phyloP scores from a whole-genome alignment of 805 yeast genomes.

The fission yeast (Schizosaccharomyces pombe) region DNA sequence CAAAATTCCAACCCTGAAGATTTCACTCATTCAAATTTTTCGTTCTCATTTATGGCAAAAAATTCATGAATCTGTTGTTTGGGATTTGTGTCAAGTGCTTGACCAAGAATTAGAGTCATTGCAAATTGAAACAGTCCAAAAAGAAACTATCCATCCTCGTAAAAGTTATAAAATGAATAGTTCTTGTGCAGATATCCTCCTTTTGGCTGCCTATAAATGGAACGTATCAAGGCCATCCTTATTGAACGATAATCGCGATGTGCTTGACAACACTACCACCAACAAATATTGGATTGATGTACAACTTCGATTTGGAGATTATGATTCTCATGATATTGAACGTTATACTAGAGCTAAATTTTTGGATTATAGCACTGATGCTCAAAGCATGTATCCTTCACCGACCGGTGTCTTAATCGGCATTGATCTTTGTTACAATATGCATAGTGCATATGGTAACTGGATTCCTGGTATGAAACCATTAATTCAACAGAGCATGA shows the following conservation, averaged over 20 bases:
- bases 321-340: conserved; percentile 89
- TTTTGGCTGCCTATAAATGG: conserved; percentile 62
- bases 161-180: conserved; percentile 94
- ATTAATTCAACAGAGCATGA: conserved; percentile 73
- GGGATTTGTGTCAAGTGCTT: conserved; percentile 75
- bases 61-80: conserved; percentile 84
- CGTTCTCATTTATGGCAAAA: conserved; percentile 98
- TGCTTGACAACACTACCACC: conserved; percentile 29
- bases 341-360: conserved; percentile 83
- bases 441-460: conserved; percentile 89
- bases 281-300: conserved; percentile 82
- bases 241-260: conserved; percentile 46
- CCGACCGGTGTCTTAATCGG: conserved; percentile 83
- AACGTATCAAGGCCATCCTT: conserved; percentile 53
- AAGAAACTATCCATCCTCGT: conserved; percentile 86
- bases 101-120: conserved; percentile 69
- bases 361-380: conserved; percentile 78
- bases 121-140: conserved; percentile 65
- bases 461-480: conserved; percentile 94
- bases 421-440: conserved; percentile 80
- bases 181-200: conserved; percentile 72
- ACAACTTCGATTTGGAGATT: conserved; percentile 87
- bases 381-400: conserved; percentile 65
- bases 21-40: conserved; percentile 84
- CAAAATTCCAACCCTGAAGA: conserved; percentile 88